Percentiles rank a stretch among this genome's conserved stretches.
Evolutionary conservation across 140 eudicot species (phyloP).

Genomic region (Anethum foeniculum): DNA sequence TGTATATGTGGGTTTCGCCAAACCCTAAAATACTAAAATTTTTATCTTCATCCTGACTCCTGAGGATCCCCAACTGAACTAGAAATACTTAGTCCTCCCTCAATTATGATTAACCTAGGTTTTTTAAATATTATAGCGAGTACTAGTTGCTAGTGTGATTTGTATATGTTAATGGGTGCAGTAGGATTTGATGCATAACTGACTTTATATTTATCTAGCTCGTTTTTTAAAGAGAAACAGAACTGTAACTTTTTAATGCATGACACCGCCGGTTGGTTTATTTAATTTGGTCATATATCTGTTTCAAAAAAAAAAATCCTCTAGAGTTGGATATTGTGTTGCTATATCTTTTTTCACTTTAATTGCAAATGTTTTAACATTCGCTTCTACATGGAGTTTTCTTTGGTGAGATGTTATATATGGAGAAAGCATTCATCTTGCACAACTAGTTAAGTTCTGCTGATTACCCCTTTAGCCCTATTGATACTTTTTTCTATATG

Average conservation of each 20-base stretch:
- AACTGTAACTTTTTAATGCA: background rate
- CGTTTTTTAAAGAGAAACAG: background rate
- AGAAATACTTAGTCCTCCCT: background rate
- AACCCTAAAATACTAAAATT: slow-evolving; percentile 12
- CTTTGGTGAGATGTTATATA: background rate
- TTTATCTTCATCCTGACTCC: slow-evolving; percentile 7
- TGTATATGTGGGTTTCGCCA: slow-evolving; percentile 14
- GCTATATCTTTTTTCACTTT: background rate
- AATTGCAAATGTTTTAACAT: background rate
- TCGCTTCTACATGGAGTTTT: background rate
- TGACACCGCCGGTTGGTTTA: background rate
- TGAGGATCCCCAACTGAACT: slow-evolving; percentile 7
- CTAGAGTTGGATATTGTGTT: background rate
- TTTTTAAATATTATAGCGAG: background rate
- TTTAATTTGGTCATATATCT: background rate
- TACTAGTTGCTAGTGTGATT: background rate
- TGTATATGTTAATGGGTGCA: background rate
- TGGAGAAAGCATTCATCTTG: background rate
- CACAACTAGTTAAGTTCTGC: background rate
- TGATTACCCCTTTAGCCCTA: background rate
- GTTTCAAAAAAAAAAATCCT: background rate
- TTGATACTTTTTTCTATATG: background rate
- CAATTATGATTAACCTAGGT: background rate
- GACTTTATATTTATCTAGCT: background rate
- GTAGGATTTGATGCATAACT: background rate